A percentile compares a stretch with the other conserved stretches of the same genome.
Conservation (phyloP, 1,284 basidiomycete genomes). For the Farysia itapuensis region DNA sequence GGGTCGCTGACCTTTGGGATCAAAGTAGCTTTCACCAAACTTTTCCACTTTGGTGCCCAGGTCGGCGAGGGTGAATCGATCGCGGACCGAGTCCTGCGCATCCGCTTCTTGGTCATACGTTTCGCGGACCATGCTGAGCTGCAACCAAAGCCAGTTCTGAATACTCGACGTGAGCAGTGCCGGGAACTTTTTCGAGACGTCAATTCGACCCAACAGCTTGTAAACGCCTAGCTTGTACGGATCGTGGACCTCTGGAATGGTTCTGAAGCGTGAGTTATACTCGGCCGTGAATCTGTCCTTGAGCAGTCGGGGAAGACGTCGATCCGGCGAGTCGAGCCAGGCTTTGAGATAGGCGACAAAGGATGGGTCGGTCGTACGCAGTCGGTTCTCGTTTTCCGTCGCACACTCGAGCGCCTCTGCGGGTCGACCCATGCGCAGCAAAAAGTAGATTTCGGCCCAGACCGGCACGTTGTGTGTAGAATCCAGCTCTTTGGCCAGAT, state of each 20-base stretch:
- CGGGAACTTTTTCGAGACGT: constrained; percentile 78
- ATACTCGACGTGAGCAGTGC: constrained; percentile 84
- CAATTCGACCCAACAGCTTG: constrained; percentile 90
- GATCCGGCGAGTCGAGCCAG: constrained; percentile 70
- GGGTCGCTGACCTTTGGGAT: constrained; percentile 70
- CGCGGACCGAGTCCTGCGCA: constrained; percentile 51
- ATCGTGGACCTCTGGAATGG: constrained; percentile 65
- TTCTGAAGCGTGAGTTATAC: constrained; percentile 82
- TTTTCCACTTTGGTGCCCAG: constrained; percentile 76
- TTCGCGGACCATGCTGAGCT: constrained; percentile 74
- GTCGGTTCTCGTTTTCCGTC: constrained; percentile 70
- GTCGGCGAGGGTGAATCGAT: constrained; percentile 72
- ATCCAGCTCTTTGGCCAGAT: constrained; percentile 48
- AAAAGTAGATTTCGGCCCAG: constrained; percentile 90
- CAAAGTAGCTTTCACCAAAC: constrained; percentile 83
- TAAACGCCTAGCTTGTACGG: constrained; percentile 95
- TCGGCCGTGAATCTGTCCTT: constrained; percentile 82
- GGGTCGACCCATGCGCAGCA: constrained; percentile 81
- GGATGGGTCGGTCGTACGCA: constrained; percentile 78
- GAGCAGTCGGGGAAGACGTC: constrained; percentile 32
- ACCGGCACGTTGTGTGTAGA: constrained; percentile 65
- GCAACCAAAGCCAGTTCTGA: constrained; percentile 99
- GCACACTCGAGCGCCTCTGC: constrained; percentile 75
- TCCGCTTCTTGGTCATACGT: constrained; percentile 39
- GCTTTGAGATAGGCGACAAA: constrained; percentile 82